These are phyloP conservation scores for Candida glucosophila DNA, from an alignment of 1,139 yeast species.

Conservation along the genomic window DNA sequence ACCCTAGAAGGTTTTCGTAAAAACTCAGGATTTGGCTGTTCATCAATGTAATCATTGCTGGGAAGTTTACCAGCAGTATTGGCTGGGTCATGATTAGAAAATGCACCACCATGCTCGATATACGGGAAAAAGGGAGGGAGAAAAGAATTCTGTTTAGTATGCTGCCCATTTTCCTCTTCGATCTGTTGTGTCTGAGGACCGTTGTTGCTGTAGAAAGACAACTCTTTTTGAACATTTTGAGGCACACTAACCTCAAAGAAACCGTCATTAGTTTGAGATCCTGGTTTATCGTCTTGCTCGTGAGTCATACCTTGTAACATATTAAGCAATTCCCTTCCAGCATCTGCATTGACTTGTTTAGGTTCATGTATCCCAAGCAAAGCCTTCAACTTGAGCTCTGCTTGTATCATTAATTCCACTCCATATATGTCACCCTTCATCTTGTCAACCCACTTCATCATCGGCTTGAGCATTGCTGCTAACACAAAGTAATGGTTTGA, in stretches of 20 bases:
- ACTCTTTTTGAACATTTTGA: conserved; percentile 7
- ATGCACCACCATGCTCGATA: too few species aligned
- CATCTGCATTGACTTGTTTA: conserved; percentile 37
- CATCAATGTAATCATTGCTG: conserved; percentile 4
- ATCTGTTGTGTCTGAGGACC: conserved; percentile 4
- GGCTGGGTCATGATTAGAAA: too few species aligned
- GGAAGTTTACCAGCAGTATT: not conserved
- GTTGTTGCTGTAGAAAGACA: conserved; percentile 9
- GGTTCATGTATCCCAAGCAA: conserved; percentile 44
- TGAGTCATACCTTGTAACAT: conserved; percentile 42
- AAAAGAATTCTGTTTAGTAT: too few species aligned
- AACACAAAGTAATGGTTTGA: conserved; percentile 49
- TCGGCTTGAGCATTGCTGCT: conserved; percentile 52
- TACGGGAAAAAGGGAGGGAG: too few species aligned
- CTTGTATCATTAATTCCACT: conserved; percentile 44
- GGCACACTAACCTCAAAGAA: conserved; percentile 6
- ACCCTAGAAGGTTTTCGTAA: conserved; percentile 32
- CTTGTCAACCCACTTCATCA: conserved; percentile 47
- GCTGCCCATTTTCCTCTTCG: not conserved
- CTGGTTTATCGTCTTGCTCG: too few species aligned
- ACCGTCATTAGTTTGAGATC: conserved; percentile 4
- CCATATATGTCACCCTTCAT: conserved; percentile 47
- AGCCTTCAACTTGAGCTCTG: conserved; percentile 56
- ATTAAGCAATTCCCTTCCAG: conserved; percentile 68
- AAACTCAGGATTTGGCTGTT: conserved; percentile 36